phyloP scores from a whole-genome alignment of 139 green algal genomes.

The Yamagishiella unicocca region DNA sequence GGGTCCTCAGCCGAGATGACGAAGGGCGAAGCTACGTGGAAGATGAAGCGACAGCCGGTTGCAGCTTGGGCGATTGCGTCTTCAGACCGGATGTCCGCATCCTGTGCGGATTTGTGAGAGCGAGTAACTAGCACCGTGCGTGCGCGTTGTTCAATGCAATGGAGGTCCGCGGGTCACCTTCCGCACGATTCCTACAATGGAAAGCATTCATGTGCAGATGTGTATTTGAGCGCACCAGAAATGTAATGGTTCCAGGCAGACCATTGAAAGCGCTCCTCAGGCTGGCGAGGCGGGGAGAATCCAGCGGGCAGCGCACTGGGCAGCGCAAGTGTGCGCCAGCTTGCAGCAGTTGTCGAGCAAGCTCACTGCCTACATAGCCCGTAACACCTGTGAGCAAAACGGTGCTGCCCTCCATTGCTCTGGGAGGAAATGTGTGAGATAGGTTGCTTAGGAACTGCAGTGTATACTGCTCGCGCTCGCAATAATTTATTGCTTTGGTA shows the following conservation, averaged over 20 bases:
- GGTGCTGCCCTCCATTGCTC: conserved; percentile 7
- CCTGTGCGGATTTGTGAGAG: not conserved
- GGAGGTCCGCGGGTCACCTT: conserved; percentile 1
- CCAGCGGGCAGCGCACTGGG: not conserved
- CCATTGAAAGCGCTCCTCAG: not conserved
- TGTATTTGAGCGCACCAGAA: no score
- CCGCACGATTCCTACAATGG: no score
- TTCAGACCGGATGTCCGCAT: conserved; percentile 34
- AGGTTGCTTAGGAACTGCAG: no score
- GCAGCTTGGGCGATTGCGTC: conserved; percentile 42
- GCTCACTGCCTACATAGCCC: conserved; percentile 61
- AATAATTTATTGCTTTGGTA: no score
- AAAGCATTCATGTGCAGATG: no score
- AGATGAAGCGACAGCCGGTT: conserved; percentile 69
- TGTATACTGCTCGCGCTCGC: no score
- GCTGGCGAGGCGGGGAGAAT: not conserved
- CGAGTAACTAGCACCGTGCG: no score
- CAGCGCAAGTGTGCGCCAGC: conserved; percentile 8
- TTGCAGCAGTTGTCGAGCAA: conserved; percentile 57
- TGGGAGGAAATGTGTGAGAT: no score
- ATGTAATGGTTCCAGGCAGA: conserved; percentile 13
- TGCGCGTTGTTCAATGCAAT: no score
- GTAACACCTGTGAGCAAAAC: conserved; percentile 52
- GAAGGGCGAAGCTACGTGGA: conserved; percentile 85
- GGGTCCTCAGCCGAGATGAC: conserved; percentile 49